Percentiles rank a stretch among this genome's conserved stretches.
These are phyloP conservation scores for Candida tammaniensis DNA, from an alignment of 805 yeast genomes.

Conservation along the genomic window DNA sequence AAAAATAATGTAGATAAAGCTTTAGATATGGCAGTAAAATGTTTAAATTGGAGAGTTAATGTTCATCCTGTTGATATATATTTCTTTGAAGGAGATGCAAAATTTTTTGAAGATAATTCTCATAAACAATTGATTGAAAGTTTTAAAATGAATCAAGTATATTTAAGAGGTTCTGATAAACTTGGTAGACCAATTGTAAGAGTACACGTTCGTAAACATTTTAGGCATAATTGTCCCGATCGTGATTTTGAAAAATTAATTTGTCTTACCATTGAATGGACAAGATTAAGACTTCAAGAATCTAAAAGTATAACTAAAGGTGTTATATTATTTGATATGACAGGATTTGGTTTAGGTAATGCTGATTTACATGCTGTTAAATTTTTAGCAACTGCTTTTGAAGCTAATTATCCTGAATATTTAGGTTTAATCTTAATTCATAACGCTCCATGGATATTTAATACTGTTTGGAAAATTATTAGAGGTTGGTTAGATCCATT, in stretches of 20 bases:
- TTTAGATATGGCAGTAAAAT: constrained; percentile 61
- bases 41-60: constrained; percentile 69
- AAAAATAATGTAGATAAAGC: constrained; percentile 74
- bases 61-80: constrained; percentile 60
- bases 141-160: constrained; percentile 62
- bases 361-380: constrained; percentile 90
- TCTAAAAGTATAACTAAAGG: constrained; percentile 60
- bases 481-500: constrained; percentile 94
- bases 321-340: constrained; percentile 76
- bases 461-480: constrained; percentile 86
- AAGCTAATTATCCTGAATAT: constrained; percentile 92
- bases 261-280: constrained; percentile 69
- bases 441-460: constrained; percentile 94
- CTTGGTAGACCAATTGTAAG: constrained; percentile 72
- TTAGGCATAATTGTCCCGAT: constrained; percentile 44
- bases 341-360: constrained; percentile 78
- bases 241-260: constrained; percentile 73
- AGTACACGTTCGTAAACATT: constrained; percentile 73
- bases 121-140: constrained; percentile 47
- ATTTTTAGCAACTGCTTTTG: constrained; percentile 79
- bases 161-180: constrained; percentile 68
- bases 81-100: constrained; percentile 66
- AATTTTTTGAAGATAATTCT: constrained; percentile 38
- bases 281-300: constrained; percentile 56
- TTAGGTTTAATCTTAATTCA: constrained; percentile 80